Conservation (phyloP, 1,284 basidiomycete species). For the Irpex rosettiformis region DNA sequence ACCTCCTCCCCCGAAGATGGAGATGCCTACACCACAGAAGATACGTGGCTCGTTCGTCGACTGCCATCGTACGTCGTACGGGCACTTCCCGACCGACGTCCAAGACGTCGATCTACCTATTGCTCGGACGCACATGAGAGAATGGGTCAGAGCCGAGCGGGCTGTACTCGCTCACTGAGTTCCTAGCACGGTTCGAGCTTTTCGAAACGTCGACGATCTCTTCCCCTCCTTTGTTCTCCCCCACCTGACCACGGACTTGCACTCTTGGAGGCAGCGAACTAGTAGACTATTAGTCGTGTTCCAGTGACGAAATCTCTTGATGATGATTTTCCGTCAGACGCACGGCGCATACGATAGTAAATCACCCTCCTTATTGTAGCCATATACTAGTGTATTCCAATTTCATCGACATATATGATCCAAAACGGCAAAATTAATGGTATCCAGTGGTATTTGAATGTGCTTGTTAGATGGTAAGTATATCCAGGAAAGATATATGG, state of each 20-base stretch:
- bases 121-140: conserved; percentile 42
- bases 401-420: neutral
- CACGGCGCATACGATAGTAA: neutral
- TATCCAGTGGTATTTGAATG: neutral
- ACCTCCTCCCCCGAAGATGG: conserved; percentile 5
- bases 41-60: conserved; percentile 9
- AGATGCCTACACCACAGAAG: conserved; percentile 1
- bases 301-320: neutral
- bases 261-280: too few relatives aligned
- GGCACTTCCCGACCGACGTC: conserved; percentile 38
- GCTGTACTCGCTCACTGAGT: conserved; percentile 1
- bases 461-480: neutral
- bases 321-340: too few relatives aligned
- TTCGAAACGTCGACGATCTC: neutral
- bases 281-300: neutral
- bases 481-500: neutral
- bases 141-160: conserved; percentile 50
- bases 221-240: neutral
- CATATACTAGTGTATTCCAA: neutral
- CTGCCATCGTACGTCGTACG: conserved; percentile 22
- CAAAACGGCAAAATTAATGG: neutral
- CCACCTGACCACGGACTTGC: neutral
- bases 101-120: conserved; percentile 54
- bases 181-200: neutral
- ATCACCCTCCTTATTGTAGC: neutral